Evolutionary conservation across 148 eudicot genomes (phyloP).

Genomic region (Polygonum maritimum): DNA sequence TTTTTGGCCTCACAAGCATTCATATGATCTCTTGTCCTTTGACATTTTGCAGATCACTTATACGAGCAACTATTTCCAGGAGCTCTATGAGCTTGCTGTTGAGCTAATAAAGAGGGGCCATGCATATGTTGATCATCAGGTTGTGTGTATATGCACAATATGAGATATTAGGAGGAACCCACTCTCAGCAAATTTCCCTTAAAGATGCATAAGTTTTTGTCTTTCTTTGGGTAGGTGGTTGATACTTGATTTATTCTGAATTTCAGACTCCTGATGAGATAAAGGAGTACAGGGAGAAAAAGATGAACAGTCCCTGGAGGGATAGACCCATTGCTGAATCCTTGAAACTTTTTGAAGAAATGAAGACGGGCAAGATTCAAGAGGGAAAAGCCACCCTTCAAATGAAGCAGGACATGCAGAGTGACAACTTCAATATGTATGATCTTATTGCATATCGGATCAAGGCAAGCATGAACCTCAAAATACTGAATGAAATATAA

Average conservation of each 20-base stretch:
- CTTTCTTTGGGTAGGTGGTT: neutral
- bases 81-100: constrained; percentile 75
- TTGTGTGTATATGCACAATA: constrained; percentile 12
- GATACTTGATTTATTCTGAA: constrained; percentile 1
- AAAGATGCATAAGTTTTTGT: neutral
- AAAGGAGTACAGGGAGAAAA: constrained; percentile 82
- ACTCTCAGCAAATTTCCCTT: neutral
- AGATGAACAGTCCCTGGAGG: constrained; percentile 97
- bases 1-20: neutral
- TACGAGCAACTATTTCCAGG: constrained; percentile 91
- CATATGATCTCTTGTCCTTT: neutral
- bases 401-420: constrained; percentile 98
- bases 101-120: constrained; percentile 76
- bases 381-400: constrained; percentile 97
- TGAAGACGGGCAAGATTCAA: constrained; percentile 78
- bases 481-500: neutral
- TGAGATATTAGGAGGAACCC: neutral
- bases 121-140: constrained; percentile 99
- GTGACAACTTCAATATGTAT: constrained; percentile 85
- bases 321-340: constrained; percentile 87
- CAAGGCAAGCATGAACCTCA: constrained; percentile 47
- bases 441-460: constrained; percentile 97
- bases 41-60: constrained; percentile 75
- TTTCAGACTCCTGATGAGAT: constrained; percentile 75
- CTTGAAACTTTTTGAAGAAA: constrained; percentile 66